Percentiles rank a stretch among this genome's conserved stretches.
phyloP scores from a whole-genome alignment of 2,329 filamentous ascomycete genomes.

The Monilinia vaccinii-corymbosi region DNA sequence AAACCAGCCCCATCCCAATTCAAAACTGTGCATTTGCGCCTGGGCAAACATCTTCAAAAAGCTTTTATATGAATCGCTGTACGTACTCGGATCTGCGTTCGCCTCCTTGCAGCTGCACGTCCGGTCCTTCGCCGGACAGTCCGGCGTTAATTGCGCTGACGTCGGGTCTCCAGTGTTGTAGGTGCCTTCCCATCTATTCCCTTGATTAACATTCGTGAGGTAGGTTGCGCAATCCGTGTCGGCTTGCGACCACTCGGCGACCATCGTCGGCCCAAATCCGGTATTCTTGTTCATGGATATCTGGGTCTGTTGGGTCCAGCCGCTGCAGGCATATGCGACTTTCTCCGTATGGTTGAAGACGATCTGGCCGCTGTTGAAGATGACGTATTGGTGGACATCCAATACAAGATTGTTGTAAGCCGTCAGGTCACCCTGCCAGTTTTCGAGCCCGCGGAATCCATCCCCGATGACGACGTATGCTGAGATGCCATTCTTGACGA shows the following conservation, averaged over 20 bases:
- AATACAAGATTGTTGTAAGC: constrained; percentile 65
- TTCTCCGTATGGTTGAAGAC: constrained; percentile 73
- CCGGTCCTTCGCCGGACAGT: constrained; percentile 61
- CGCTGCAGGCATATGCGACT: constrained; percentile 76
- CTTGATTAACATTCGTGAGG: constrained; percentile 83
- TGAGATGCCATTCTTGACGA: constrained; percentile 68
- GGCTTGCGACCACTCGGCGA: constrained; percentile 95
- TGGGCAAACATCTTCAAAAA: constrained; percentile 87
- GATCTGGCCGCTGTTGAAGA: constrained; percentile 89
- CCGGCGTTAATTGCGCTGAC: constrained; percentile 52
- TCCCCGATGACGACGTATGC: constrained; percentile 79
- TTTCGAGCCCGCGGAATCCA: constrained; percentile 82
- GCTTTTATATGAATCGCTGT: constrained; percentile 67
- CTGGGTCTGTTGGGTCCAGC: constrained; percentile 73
- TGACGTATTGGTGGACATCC: constrained; percentile 98
- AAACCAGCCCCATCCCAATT: constrained; percentile 93
- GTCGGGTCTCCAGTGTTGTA: constrained; percentile 55
- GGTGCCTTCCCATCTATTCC: constrained; percentile 87
- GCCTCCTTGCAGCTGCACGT: constrained; percentile 66
- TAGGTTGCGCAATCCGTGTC: constrained; percentile 87
- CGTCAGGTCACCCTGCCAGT: constrained; percentile 81
- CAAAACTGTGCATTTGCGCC: constrained; percentile 92
- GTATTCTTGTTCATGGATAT: constrained; percentile 62
- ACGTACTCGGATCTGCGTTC: constrained; percentile 62
- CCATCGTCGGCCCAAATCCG: constrained; percentile 87